Base-by-base conservation (phyloP, 805 yeast genomes). In the Cyberlindnera mississippiensis region DNA sequence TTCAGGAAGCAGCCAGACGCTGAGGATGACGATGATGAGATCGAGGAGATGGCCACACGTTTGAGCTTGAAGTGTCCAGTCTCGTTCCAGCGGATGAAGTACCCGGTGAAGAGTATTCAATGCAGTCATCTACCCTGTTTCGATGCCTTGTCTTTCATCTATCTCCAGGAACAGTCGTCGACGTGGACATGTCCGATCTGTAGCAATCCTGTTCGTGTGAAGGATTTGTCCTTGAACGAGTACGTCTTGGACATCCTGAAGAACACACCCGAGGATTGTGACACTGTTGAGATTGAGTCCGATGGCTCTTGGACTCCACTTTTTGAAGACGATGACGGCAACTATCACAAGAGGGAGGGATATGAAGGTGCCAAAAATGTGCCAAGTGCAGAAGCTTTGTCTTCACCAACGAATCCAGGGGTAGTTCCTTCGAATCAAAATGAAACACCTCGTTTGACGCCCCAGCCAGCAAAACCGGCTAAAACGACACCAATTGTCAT, bases 121-220 rank as follows among this genome's bases (percentile, higher is more conserved):
- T 93, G 99, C 63, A 66, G 73, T 28, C 99, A 93, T 62, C 64
- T 88, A 13, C 91, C 85, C 54, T 90, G 98, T 58, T 87, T 90
- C 60, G 99, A 93, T 62, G 90, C 86, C 0, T 60, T 71, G 28
- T 76, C 85, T 33, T 93, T 76, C 56, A 52, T 93, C 9, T 76
- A 78, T 54, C 70, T 89, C 33, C 98, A 91, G 59, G 69, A 71
- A 41, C 91, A 84, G 57, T 77, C 85, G 0, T 84, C 96, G 0
- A 76, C 85, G 0, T 91, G 97, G 97, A 66, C 66, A 38, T 93
- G 99, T 57, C 96, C 97, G 0, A 72, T 87, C 4, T 93, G 99
- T 59, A 75, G 75, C 46, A 66, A 63, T 5, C 57, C 56, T 3
- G 64, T 87, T 3, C 62, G 68, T 2, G 65, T 80, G 13, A 72